A percentile compares a stretch with the other conserved stretches of the same genome.
Conservation (phyloP, 345 rosid species). For the Hypericum androsaemum region DNA sequence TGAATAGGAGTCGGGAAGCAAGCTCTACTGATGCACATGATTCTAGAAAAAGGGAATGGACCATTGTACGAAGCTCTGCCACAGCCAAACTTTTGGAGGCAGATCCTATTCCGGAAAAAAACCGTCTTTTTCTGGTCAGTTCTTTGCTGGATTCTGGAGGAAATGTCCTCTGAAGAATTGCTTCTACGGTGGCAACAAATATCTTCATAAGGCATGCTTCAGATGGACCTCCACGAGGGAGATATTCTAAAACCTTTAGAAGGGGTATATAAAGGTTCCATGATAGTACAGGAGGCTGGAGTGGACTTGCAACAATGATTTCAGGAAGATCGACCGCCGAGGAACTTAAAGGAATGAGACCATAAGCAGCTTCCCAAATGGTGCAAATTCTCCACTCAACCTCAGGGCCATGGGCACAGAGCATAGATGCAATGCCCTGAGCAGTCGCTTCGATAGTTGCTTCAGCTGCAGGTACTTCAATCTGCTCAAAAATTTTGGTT, state of each 20-base stretch:
- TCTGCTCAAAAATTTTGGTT: slow-evolving; percentile 34
- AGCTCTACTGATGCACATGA: slow-evolving; percentile 86
- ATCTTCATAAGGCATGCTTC: slow-evolving; percentile 98
- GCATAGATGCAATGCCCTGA: slow-evolving; percentile 99
- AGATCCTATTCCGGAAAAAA: slow-evolving; percentile 41
- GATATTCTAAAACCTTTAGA: slow-evolving; percentile 93
- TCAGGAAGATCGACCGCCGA: slow-evolving; percentile 98
- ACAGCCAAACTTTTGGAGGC: slow-evolving; percentile 81
- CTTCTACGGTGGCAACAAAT: slow-evolving; percentile 92
- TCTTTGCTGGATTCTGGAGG: slow-evolving; percentile 56
- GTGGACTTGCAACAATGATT: slow-evolving; percentile 80
- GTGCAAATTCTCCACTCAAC: slow-evolving; percentile 99
- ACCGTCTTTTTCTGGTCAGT: slow-evolving; percentile 41
- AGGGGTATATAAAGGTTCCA: slow-evolving; percentile 97
- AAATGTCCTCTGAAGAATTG: slow-evolving; percentile 79
- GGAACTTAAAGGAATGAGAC: slow-evolving; percentile 85
- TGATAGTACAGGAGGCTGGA: slow-evolving; percentile 83
- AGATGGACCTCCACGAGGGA: slow-evolving; percentile 95
- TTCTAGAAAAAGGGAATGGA: slow-evolving; percentile 87
- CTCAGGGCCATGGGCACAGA: slow-evolving; percentile 98
- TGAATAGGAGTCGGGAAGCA: slow-evolving; percentile 88
- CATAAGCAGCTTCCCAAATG: slow-evolving; percentile 99
- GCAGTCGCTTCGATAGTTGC: slow-evolving; percentile 99
- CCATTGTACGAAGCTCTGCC: slow-evolving; percentile 97
- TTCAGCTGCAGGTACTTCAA: slow-evolving; percentile 93